Evolutionary conservation across 257 asterid genomes (phyloP).

Genomic region (Haberlea rhodopensis): DNA sequence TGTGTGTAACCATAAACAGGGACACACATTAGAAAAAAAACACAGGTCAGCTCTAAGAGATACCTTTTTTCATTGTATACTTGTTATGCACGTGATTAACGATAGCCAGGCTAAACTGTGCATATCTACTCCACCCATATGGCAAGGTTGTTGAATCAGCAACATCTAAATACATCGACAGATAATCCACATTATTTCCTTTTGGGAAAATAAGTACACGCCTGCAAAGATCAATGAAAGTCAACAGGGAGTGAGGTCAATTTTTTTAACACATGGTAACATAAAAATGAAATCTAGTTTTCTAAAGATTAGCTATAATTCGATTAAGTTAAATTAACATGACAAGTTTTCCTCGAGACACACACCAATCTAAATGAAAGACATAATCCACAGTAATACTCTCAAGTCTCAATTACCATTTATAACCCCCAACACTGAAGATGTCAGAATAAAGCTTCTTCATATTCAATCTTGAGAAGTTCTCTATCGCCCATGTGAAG

Average conservation of each 20-base stretch:
- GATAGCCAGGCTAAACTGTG: slow-evolving; percentile 57
- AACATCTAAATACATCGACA: slow-evolving; percentile 59
- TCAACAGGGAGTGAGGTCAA: slow-evolving; percentile 19
- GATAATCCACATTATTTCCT: slow-evolving; percentile 52
- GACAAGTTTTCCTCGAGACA: background rate
- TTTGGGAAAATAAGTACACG: slow-evolving; percentile 55
- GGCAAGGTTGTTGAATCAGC: slow-evolving; percentile 55
- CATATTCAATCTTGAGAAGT: slow-evolving; percentile 60
- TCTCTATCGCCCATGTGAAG: slow-evolving; percentile 79
- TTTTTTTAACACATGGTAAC: slow-evolving; percentile 8
- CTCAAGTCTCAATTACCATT: slow-evolving; percentile 58
- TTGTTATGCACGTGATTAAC: slow-evolving; percentile 45
- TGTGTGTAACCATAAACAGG: background rate
- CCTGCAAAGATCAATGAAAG: slow-evolving; percentile 39
- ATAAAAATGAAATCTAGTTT: slow-evolving; percentile 4
- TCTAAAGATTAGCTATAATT: background rate
- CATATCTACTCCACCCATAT: slow-evolving; percentile 53
- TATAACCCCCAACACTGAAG: slow-evolving; percentile 75
- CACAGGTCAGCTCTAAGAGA: slow-evolving; percentile 19
- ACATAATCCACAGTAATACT: slow-evolving; percentile 5
- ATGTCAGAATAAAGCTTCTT: slow-evolving; percentile 81
- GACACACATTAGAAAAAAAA: background rate
- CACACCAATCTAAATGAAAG: slow-evolving; percentile 1
- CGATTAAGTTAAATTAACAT: slow-evolving; percentile 6
- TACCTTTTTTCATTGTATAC: slow-evolving; percentile 43